Evolutionary conservation across 2,329 filamentous ascomycete species (phyloP).

Genomic region (Microdochium paspali): DNA sequence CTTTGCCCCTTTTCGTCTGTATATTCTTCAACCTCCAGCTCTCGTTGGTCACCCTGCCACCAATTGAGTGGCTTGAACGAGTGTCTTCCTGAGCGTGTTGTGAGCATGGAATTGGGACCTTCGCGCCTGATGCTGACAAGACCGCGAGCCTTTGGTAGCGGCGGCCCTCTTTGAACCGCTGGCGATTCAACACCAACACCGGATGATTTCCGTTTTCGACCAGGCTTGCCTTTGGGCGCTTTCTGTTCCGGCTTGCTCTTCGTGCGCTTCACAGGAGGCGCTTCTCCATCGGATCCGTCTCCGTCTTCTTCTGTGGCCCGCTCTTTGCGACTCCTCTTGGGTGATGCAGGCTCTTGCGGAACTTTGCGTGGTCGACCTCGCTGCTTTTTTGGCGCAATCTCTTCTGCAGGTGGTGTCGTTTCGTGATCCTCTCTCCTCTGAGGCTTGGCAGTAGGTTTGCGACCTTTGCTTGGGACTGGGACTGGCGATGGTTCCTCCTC

Average conservation of each 20-base stretch:
- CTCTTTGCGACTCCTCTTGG: neutral
- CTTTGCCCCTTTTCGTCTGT: slow-evolving; percentile 28
- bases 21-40: slow-evolving; percentile 51
- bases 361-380: slow-evolving; percentile 15
- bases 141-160: slow-evolving; percentile 44
- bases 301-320: slow-evolving; percentile 6
- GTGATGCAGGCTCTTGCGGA: neutral
- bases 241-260: slow-evolving; percentile 9
- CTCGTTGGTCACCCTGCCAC: slow-evolving; percentile 77
- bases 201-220: slow-evolving; percentile 26
- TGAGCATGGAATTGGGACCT: slow-evolving; percentile 40
- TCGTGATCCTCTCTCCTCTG: slow-evolving; percentile 5
- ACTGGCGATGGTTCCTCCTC: slow-evolving; percentile 13
- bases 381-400: slow-evolving; percentile 13
- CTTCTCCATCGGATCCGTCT: slow-evolving; percentile 1
- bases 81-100: slow-evolving; percentile 67
- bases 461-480: slow-evolving; percentile 11
- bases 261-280: slow-evolving; percentile 4
- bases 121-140: slow-evolving; percentile 42
- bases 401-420: slow-evolving; percentile 6
- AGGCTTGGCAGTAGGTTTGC: slow-evolving; percentile 13
- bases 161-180: slow-evolving; percentile 41
- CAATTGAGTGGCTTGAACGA: slow-evolving; percentile 72
- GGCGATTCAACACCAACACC: slow-evolving; percentile 34
- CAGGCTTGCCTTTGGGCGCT: slow-evolving; percentile 17